Percentiles rank a stretch among this genome's conserved stretches.
Evolutionary conservation across 1,284 basidiomycete genomes (phyloP).

Genomic region (Cryptococcus sp.): DNA sequence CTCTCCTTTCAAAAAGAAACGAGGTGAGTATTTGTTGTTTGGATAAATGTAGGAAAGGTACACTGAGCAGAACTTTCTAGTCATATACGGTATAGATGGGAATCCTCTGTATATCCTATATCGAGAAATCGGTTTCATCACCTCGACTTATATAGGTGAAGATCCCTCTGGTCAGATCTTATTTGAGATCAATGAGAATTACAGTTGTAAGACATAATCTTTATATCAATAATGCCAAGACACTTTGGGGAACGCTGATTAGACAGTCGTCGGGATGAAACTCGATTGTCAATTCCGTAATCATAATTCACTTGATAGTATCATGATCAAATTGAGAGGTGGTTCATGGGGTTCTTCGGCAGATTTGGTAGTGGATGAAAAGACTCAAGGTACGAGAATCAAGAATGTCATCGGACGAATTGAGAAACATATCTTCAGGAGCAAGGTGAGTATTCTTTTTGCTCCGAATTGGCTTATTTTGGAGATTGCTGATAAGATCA

Average conservation of each 20-base stretch:
- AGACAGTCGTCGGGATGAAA: background rate
- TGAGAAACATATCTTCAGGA: slow-evolving; percentile 38
- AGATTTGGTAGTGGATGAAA: slow-evolving; percentile 24
- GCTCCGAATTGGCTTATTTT: background rate
- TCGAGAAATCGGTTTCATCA: slow-evolving; percentile 31
- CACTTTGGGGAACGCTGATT: background rate
- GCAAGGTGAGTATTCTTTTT: background rate
- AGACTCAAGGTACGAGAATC: slow-evolving; percentile 17
- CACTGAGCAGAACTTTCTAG: slow-evolving; percentile 8
- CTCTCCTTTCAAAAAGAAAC: slow-evolving; percentile 40
- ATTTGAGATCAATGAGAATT: slow-evolving; percentile 32
- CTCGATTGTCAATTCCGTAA: slow-evolving; percentile 39
- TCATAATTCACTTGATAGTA: slow-evolving; percentile 26
- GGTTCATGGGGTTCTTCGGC: slow-evolving; percentile 38
- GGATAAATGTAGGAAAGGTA: background rate
- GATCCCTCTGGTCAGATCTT: slow-evolving; percentile 26
- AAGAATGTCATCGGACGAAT: slow-evolving; percentile 37
- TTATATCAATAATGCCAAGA: background rate
- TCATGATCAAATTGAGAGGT: slow-evolving; percentile 25
- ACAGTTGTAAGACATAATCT: slow-evolving; percentile 22
- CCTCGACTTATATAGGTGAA: slow-evolving; percentile 29
- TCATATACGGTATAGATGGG: slow-evolving; percentile 35
- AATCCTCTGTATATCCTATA: slow-evolving; percentile 32
- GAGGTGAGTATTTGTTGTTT: slow-evolving; percentile 1
- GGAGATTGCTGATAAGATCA: background rate